These are phyloP conservation scores for Sphagnum tenellum DNA, from an alignment of 225 moss, liverwort and hornwort genomes.

Conservation along the genomic window DNA sequence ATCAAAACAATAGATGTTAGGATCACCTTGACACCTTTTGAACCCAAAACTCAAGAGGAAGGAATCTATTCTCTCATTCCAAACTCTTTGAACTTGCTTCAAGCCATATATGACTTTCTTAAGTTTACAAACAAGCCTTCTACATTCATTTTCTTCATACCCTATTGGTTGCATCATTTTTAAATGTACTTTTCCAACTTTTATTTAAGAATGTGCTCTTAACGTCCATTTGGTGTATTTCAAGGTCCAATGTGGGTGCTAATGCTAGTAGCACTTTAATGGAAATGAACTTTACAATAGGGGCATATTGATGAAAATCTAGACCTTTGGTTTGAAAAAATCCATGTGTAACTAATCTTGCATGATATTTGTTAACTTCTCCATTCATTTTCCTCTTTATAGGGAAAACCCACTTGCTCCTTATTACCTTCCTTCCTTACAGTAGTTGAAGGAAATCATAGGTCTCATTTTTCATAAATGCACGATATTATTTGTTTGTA, in stretches of 20 bases:
- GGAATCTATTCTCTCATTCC: not conserved
- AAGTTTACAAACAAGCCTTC: not conserved
- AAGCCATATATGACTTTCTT: slow-evolving; percentile 1
- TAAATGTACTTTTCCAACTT: not conserved
- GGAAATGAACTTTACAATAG: not conserved
- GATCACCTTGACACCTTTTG: not conserved
- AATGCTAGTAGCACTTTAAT: not conserved
- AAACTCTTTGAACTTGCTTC: not conserved
- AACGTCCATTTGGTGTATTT: slow-evolving; percentile 2
- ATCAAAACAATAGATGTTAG: not conserved
- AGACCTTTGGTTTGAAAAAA: not conserved
- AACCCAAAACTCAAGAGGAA: not conserved
- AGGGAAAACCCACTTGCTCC: slow-evolving; percentile 2
- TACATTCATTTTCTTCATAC: not conserved
- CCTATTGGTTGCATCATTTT: not conserved
- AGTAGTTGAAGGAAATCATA: not conserved
- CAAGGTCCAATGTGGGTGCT: not conserved
- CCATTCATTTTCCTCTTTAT: not conserved
- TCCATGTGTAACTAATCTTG: not conserved
- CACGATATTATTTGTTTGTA: not conserved
- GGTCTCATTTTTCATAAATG: not conserved
- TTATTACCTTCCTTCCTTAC: not conserved
- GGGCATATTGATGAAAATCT: not conserved
- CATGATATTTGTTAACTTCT: not conserved
- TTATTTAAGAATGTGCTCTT: not conserved